Percentiles rank a stretch among this genome's conserved stretches.
Evolutionary conservation across 2,329 filamentous ascomycete genomes (phyloP).

Genomic region (Claviceps monticola): DNA sequence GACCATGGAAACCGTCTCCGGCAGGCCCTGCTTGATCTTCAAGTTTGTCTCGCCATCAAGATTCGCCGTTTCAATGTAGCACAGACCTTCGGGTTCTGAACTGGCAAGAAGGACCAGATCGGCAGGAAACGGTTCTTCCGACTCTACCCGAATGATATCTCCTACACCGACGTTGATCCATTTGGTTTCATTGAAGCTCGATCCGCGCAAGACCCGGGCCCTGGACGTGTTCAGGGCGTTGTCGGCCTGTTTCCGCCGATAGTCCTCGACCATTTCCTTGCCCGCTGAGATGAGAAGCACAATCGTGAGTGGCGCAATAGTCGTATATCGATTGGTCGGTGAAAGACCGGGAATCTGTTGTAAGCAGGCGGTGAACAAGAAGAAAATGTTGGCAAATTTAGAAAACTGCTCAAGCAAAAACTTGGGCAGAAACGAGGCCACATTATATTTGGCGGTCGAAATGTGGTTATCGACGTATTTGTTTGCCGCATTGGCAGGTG

Average conservation of each 20-base stretch:
- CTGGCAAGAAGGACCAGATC: conserved; percentile 86
- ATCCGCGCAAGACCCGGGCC: conserved; percentile 69
- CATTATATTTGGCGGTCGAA: conserved; percentile 94
- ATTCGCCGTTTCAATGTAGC: conserved; percentile 97
- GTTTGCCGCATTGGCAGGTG: conserved; percentile 75
- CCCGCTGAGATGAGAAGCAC: conserved; percentile 89
- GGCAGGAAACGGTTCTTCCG: conserved; percentile 87
- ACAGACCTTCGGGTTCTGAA: conserved; percentile 92
- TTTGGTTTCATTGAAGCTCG: conserved; percentile 70
- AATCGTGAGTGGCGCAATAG: conserved; percentile 82
- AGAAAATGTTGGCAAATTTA: conserved; percentile 98
- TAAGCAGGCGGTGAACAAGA: conserved; percentile 88
- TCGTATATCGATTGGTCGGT: conserved; percentile 90
- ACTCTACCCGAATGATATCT: conserved; percentile 85
- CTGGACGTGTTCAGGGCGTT: conserved; percentile 78
- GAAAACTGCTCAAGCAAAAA: conserved; percentile 98
- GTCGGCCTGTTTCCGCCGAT: conserved; percentile 76
- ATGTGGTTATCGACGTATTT: conserved; percentile 96
- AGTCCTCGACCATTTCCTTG: conserved; percentile 91
- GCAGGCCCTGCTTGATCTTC: conserved; percentile 95
- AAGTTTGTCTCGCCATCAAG: conserved; percentile 95
- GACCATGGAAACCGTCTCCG: conserved; percentile 79
- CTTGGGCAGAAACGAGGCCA: conserved; percentile 85
- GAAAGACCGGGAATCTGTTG: conserved; percentile 94
- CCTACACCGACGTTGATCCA: conserved; percentile 92